A percentile compares a stretch with the other conserved stretches of the same genome.
phyloP scores from a whole-genome alignment of 2,329 filamentous ascomycete genomes.

The Monosporascus sp. region DNA sequence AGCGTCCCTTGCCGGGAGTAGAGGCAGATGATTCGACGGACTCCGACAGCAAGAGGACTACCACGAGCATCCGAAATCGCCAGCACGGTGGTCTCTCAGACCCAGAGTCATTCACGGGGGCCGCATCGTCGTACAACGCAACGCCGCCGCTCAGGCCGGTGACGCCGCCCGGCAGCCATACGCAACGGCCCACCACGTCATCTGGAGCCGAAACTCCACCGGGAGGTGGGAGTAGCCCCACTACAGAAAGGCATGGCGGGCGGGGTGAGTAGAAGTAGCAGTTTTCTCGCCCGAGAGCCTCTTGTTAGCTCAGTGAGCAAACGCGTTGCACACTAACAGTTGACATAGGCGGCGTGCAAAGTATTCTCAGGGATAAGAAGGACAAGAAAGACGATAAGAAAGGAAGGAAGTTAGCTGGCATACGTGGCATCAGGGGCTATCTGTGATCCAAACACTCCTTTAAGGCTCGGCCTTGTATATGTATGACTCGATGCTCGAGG shows the following conservation, averaged over 20 bases:
- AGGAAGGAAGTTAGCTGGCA: slow-evolving; percentile 31
- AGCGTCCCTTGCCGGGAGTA: slow-evolving; percentile 12
- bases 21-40: slow-evolving; percentile 33
- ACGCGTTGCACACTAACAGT: slow-evolving; percentile 9
- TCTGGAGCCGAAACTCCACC: slow-evolving; percentile 28
- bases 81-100: slow-evolving; percentile 40
- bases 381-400: slow-evolving; percentile 45
- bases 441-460: slow-evolving; percentile 13
- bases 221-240: slow-evolving; percentile 21
- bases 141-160: slow-evolving; percentile 37
- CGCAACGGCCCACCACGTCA: slow-evolving; percentile 34
- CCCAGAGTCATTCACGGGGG: slow-evolving; percentile 34
- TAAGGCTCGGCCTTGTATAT: background rate
- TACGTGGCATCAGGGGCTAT: slow-evolving; percentile 35
- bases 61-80: slow-evolving; percentile 23
- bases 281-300: too few relatives aligned
- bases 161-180: slow-evolving; percentile 19
- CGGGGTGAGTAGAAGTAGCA: slow-evolving; percentile 33
- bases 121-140: slow-evolving; percentile 36
- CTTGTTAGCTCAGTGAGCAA: too few relatives aligned
- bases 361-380: slow-evolving; percentile 40
- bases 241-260: slow-evolving; percentile 40
- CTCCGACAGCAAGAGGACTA: slow-evolving; percentile 27
- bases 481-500: background rate
- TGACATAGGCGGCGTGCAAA: slow-evolving; percentile 41